phyloP scores from a whole-genome alignment of 148 eudicot genomes.

The Rhododendron williamsianum region DNA sequence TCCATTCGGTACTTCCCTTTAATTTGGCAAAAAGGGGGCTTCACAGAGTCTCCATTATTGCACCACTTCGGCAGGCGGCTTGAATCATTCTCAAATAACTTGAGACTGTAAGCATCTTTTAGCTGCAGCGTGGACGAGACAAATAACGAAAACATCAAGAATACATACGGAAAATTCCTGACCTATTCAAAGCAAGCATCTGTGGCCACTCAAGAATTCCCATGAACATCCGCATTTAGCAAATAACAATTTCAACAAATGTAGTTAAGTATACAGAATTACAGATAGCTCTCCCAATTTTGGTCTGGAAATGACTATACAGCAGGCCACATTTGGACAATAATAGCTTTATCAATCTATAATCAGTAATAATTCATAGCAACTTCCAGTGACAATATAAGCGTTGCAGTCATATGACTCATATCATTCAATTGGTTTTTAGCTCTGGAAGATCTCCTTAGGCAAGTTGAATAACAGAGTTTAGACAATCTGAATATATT shows the following conservation, averaged over 20 bases:
- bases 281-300: too few species aligned
- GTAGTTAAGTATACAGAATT: too few species aligned
- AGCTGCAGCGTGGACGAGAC: constrained; percentile 46
- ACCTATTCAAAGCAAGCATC: not conserved
- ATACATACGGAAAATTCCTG: not conserved
- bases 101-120: constrained; percentile 81
- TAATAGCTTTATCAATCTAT: not conserved
- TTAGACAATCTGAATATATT: not conserved
- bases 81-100: constrained; percentile 63
- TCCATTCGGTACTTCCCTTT: constrained; percentile 89
- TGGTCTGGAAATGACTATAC: not conserved
- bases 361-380: not conserved
- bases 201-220: not conserved
- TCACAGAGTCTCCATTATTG: constrained; percentile 64
- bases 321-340: not conserved
- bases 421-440: not conserved
- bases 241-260: not conserved
- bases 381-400: not conserved
- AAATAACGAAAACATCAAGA: not conserved
- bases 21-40: constrained; percentile 88
- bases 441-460: not conserved
- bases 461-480: not conserved
- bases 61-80: constrained; percentile 93
- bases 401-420: not conserved
- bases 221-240: not conserved